Conservation (phyloP, 2,329 filamentous ascomycete genomes). For the Fusarium acutatum region DNA sequence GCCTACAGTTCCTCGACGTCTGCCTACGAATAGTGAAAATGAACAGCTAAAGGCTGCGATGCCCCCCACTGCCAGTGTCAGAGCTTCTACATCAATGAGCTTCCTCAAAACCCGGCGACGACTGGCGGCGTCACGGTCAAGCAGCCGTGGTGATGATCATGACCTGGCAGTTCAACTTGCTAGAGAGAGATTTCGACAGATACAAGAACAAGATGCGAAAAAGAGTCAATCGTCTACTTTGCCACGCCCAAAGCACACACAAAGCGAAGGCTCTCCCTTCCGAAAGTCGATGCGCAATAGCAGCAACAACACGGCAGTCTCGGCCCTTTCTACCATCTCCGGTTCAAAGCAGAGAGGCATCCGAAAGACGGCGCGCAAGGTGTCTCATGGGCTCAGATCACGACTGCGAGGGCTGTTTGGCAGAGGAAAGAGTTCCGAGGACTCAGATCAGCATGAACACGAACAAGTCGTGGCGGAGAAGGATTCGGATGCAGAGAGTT, state of each 20-base stretch:
- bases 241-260: conserved; percentile 51
- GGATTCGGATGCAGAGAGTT: conserved; percentile 42
- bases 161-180: conserved; percentile 49
- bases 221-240: conserved; percentile 55
- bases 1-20: conserved; percentile 7
- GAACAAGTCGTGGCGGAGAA: conserved; percentile 13
- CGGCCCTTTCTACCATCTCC: conserved; percentile 40
- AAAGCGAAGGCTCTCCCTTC: conserved; percentile 48
- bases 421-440: conserved; percentile 35
- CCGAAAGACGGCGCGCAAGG: conserved; percentile 65
- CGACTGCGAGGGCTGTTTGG: conserved; percentile 61
- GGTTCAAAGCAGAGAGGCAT: conserved; percentile 47
- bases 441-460: conserved; percentile 1
- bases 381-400: conserved; percentile 68
- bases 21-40: conserved; percentile 42
- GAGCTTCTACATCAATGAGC: conserved; percentile 64
- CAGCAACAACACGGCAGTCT: conserved; percentile 51
- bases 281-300: conserved; percentile 60
- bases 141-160: conserved; percentile 37
- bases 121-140: conserved; percentile 24
- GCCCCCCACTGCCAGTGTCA: conserved; percentile 40
- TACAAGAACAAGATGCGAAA: conserved; percentile 47
- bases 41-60: conserved; percentile 23
- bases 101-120: conserved; percentile 53
- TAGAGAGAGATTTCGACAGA: conserved; percentile 48